These are phyloP conservation scores for Pseudogymnoascus sp. DNA, from an alignment of 2,329 filamentous ascomycete species.

Conservation along the genomic window DNA sequence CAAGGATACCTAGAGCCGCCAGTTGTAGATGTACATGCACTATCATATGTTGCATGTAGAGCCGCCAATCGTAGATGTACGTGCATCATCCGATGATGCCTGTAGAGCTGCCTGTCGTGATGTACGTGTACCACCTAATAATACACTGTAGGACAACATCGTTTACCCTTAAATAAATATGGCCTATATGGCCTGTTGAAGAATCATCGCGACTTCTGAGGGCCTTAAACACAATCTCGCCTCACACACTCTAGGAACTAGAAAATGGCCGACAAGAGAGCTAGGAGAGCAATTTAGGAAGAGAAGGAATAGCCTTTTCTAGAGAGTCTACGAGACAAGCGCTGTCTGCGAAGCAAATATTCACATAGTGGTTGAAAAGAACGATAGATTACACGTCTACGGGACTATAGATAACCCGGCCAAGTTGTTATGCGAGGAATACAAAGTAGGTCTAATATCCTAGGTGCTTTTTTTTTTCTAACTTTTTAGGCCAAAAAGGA, in stretches of 20 bases:
- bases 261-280: no score
- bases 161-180: not conserved
- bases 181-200: not conserved
- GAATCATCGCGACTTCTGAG: not conserved
- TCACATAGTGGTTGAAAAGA: slow-evolving; percentile 15
- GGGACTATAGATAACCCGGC: slow-evolving; percentile 11
- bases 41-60: no score
- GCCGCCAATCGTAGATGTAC: not conserved
- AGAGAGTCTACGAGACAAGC: no score
- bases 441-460: slow-evolving; percentile 10
- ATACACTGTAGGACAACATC: not conserved
- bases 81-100: not conserved
- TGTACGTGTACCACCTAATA: not conserved
- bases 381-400: slow-evolving; percentile 15
- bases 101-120: not conserved
- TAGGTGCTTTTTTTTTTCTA: not conserved
- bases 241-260: not conserved
- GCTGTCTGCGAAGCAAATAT: slow-evolving; percentile 1
- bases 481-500: no score
- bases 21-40: no score
- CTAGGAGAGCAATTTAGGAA: not conserved
- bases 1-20: no score
- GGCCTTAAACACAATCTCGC: not conserved
- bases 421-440: slow-evolving; percentile 10
- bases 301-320: no score